A percentile compares a stretch with the other conserved stretches of the same genome.
phyloP scores from a whole-genome alignment of 805 yeast genomes.

The Wickerhamiella alocasiicola region DNA sequence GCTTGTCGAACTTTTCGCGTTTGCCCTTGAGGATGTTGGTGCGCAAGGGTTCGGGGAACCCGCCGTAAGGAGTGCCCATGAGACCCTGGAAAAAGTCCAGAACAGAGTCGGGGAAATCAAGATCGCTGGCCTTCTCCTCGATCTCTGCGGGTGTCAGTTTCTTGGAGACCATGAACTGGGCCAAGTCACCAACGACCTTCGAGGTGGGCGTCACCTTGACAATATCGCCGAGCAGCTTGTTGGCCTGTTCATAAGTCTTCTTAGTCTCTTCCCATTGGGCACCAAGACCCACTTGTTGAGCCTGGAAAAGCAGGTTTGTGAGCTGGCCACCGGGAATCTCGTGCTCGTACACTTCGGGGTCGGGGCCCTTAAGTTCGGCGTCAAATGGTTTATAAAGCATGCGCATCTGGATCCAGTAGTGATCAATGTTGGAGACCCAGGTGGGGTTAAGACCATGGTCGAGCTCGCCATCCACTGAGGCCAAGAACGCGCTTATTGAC shows the following conservation, averaged over 20 bases:
- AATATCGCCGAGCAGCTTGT: slow-evolving; percentile 82
- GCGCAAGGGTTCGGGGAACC: slow-evolving; percentile 98
- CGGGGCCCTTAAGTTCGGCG: slow-evolving; percentile 98
- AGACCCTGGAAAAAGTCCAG: slow-evolving; percentile 97
- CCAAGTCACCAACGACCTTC: slow-evolving; percentile 98
- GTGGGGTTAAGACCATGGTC: slow-evolving; percentile 57
- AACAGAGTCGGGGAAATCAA: slow-evolving; percentile 98
- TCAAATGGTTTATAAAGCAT: slow-evolving; percentile 91
- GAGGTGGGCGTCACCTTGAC: slow-evolving; percentile 99
- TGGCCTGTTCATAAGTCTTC: slow-evolving; percentile 86
- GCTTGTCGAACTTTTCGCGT: slow-evolving; percentile 74
- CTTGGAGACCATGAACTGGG: slow-evolving; percentile 99
- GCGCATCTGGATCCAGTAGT: slow-evolving; percentile 99
- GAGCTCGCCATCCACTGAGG: slow-evolving; percentile 79
- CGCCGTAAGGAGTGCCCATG: slow-evolving; percentile 99
- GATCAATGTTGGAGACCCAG: slow-evolving; percentile 70
- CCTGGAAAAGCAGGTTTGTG: slow-evolving; percentile 96
- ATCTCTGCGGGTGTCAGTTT: slow-evolving; percentile 80
- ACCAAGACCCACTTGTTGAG: slow-evolving; percentile 97
- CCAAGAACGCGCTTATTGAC: slow-evolving; percentile 81
- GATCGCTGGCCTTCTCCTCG: slow-evolving; percentile 67
- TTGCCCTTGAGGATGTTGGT: slow-evolving; percentile 80
- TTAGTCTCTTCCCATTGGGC: slow-evolving; percentile 94
- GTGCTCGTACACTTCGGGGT: slow-evolving; percentile 96
- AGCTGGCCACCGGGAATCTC: slow-evolving; percentile 99